These are phyloP conservation scores for Euphorbia peplus DNA, from an alignment of 345 rosid genomes.

Conservation along the genomic window DNA sequence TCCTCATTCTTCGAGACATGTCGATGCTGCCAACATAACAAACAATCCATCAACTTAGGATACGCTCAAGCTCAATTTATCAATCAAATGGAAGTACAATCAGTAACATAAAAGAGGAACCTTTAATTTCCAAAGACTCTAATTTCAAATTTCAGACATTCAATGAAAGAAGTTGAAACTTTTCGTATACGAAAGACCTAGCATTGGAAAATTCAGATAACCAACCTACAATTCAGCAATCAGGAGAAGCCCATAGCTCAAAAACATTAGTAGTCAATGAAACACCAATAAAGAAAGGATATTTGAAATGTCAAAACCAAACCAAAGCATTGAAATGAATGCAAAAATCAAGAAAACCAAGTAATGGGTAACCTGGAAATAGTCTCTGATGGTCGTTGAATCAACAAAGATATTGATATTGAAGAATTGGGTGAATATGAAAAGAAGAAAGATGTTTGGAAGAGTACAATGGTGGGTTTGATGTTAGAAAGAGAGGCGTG, in stretches of 20 bases:
- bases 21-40: not conserved
- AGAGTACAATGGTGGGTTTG: constrained; percentile 15
- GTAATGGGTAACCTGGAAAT: constrained; percentile 20
- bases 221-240: constrained; percentile 15
- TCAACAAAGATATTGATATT: not conserved
- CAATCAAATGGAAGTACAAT: constrained; percentile 2
- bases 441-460: not conserved
- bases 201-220: constrained; percentile 7
- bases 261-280: not conserved
- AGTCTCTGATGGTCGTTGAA: not conserved
- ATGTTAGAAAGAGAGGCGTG: not conserved
- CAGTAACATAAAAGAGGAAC: not conserved
- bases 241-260: constrained; percentile 12
- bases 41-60: constrained; percentile 3
- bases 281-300: too few relatives aligned
- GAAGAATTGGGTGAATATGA: not conserved
- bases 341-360: constrained; percentile 2
- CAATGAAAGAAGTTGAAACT: constrained; percentile 10
- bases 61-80: not conserved
- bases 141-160: not conserved
- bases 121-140: not conserved
- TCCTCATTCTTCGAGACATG: constrained; percentile 30
- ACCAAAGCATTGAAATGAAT: not conserved
- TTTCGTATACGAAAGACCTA: constrained; percentile 8
- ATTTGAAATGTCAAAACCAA: not conserved